Evolutionary conservation across 805 yeast genomes (phyloP).

Genomic region (Kurtzmaniella fragi): DNA sequence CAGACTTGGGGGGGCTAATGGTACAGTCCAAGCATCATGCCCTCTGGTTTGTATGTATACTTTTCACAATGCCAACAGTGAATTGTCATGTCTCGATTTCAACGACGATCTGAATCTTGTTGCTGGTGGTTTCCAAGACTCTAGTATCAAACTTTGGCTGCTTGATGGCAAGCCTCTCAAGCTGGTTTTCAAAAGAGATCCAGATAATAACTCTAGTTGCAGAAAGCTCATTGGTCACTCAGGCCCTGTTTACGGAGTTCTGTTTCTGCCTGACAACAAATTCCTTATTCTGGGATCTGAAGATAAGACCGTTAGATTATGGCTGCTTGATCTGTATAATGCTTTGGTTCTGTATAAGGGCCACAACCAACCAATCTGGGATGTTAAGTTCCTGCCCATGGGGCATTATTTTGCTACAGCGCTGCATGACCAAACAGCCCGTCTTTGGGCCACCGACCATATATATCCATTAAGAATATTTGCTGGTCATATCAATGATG

Average conservation of each 20-base stretch:
- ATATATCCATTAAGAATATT: slow-evolving; percentile 92
- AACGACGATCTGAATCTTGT: slow-evolving; percentile 81
- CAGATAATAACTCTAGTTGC: slow-evolving; percentile 41
- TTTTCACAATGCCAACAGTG: slow-evolving; percentile 90
- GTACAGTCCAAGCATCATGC: slow-evolving; percentile 64
- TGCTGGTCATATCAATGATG: slow-evolving; percentile 97
- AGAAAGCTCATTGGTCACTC: slow-evolving; percentile 81
- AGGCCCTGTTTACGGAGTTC: slow-evolving; percentile 87
- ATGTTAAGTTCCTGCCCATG: slow-evolving; percentile 86
- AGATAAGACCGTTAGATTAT: slow-evolving; percentile 85
- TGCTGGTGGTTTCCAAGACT: slow-evolving; percentile 94
- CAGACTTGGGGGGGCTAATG: slow-evolving; percentile 45
- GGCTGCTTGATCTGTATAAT: slow-evolving; percentile 91
- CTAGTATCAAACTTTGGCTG: slow-evolving; percentile 87
- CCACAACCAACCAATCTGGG: slow-evolving; percentile 97
- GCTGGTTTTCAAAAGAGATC: slow-evolving; percentile 54
- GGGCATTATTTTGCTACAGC: slow-evolving; percentile 99
- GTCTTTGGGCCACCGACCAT: slow-evolving; percentile 97
- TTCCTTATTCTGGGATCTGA: slow-evolving; percentile 80
- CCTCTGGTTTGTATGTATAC: slow-evolving; percentile 98
- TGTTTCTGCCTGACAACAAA: slow-evolving; percentile 86
- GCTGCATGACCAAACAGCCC: slow-evolving; percentile 95
- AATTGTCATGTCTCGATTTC: slow-evolving; percentile 80
- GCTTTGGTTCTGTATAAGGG: slow-evolving; percentile 93
- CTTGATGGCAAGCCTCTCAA: slow-evolving; percentile 83